These are phyloP conservation scores for Fusarium subtropicale DNA, from an alignment of 2,329 filamentous ascomycete species.

Conservation along the genomic window DNA sequence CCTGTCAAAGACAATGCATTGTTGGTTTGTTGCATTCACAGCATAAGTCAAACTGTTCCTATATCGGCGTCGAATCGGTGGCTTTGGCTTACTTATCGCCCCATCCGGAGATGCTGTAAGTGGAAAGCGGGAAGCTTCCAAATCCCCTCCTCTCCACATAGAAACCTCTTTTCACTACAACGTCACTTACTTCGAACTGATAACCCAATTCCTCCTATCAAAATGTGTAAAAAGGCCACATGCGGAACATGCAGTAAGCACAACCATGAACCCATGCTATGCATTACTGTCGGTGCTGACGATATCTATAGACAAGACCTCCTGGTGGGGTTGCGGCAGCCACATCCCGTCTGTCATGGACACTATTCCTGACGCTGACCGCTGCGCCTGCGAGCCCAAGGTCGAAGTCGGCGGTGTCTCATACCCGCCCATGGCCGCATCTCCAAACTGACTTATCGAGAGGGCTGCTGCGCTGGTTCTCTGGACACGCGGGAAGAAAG, in stretches of 20 bases:
- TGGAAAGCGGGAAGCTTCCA: slow-evolving; percentile 15
- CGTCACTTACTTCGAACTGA: neutral
- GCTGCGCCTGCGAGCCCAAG: slow-evolving; percentile 74
- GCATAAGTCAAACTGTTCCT: neutral
- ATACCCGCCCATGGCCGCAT: slow-evolving; percentile 72
- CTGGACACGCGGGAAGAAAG: slow-evolving; percentile 47
- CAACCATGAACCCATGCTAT: too few species aligned
- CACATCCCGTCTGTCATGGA: slow-evolving; percentile 74
- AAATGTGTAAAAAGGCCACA: slow-evolving; percentile 74
- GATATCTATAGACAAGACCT: slow-evolving; percentile 38
- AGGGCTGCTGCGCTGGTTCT: slow-evolving; percentile 47
- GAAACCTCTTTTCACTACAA: neutral
- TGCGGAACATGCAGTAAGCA: slow-evolving; percentile 73
- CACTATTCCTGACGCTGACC: slow-evolving; percentile 65
- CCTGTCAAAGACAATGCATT: neutral
- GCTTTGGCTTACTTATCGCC: slow-evolving; percentile 27
- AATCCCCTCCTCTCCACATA: slow-evolving; percentile 14
- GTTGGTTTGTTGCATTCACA: slow-evolving; percentile 1
- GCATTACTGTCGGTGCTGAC: neutral
- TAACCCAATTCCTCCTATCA: slow-evolving; percentile 6
- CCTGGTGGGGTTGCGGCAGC: slow-evolving; percentile 74
- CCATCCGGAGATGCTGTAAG: slow-evolving; percentile 26
- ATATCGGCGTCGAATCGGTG: slow-evolving; percentile 18
- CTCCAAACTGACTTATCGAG: slow-evolving; percentile 55
- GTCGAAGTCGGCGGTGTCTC: slow-evolving; percentile 69